A percentile compares a stretch with the other conserved stretches of the same genome.
Evolutionary conservation across 306 rosid genomes (phyloP).

Genomic region (Benincasa hispida): DNA sequence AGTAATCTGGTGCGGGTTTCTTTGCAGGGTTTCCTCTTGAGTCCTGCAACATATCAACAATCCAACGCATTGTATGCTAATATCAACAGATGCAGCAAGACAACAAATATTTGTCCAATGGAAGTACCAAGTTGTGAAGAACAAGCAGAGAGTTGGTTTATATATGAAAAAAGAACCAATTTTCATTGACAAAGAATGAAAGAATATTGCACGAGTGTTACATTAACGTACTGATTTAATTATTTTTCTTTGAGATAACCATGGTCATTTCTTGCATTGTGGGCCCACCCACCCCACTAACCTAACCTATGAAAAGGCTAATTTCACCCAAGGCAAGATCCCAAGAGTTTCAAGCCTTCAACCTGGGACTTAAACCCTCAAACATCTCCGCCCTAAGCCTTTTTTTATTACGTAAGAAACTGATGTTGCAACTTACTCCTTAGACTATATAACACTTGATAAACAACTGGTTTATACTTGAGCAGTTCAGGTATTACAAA

Average conservation of each 20-base stretch:
- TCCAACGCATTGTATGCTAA: neutral
- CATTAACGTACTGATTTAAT: neutral
- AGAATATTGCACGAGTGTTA: too few relatives aligned
- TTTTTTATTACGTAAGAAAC: neutral
- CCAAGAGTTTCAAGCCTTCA: neutral
- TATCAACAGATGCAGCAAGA: neutral
- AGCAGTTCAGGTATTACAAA: neutral
- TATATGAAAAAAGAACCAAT: too few relatives aligned
- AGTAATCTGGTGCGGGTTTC: conserved; percentile 97
- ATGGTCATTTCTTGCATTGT: neutral
- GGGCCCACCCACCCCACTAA: neutral
- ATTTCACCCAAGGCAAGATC: neutral
- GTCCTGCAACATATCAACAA: conserved; percentile 35
- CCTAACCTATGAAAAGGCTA: neutral
- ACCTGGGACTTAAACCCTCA: neutral
- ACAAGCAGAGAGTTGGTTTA: neutral
- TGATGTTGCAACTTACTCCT: neutral
- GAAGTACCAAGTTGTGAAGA: neutral
- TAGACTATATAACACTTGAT: neutral
- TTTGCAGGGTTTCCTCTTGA: conserved; percentile 85
- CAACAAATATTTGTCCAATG: neutral
- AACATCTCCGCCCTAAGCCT: neutral
- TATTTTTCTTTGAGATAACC: neutral
- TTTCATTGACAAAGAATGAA: too few relatives aligned
- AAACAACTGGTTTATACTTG: neutral